A percentile compares a stretch with the other conserved stretches of the same genome.
Conservation (phyloP, 148 eudicot genomes). For the Spergularia marina region DNA sequence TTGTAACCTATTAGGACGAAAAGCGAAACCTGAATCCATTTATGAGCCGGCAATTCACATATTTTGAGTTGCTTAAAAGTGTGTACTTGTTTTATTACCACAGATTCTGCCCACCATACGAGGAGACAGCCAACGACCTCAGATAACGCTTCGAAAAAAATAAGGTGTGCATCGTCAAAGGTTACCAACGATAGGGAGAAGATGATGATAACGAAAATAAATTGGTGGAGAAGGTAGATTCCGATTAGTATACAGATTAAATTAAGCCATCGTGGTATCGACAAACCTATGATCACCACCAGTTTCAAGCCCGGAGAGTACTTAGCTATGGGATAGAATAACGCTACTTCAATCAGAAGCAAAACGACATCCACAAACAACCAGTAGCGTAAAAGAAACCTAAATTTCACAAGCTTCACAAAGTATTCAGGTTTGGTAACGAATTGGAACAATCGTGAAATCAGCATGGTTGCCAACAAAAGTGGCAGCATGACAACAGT, state of each 20-base stretch:
- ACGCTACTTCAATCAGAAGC: background rate
- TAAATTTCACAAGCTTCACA: background rate
- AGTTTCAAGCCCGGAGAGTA: background rate
- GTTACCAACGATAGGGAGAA: background rate
- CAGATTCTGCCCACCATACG: conserved; percentile 12
- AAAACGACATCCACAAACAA: background rate
- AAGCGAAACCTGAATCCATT: conserved; percentile 9
- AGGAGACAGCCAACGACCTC: conserved; percentile 9
- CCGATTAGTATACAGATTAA: conserved; percentile 8
- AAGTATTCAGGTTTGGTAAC: background rate
- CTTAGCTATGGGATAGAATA: conserved; percentile 18
- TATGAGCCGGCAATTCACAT: background rate
- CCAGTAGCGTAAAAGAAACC: background rate
- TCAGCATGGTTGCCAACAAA: background rate
- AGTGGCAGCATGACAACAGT: conserved; percentile 1
- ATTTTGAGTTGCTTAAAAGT: conserved; percentile 7
- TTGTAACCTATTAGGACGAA: conserved; percentile 18
- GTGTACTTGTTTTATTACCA: background rate
- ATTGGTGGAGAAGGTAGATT: background rate
- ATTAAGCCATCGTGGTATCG: conserved; percentile 15
- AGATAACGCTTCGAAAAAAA: background rate
- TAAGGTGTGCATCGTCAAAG: no score
- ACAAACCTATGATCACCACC: background rate
- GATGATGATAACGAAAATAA: background rate
- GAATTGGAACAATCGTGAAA: conserved; percentile 8